These are phyloP conservation scores for Tilletia caries DNA, from an alignment of 1,284 basidiomycete species.

Conservation along the genomic window DNA sequence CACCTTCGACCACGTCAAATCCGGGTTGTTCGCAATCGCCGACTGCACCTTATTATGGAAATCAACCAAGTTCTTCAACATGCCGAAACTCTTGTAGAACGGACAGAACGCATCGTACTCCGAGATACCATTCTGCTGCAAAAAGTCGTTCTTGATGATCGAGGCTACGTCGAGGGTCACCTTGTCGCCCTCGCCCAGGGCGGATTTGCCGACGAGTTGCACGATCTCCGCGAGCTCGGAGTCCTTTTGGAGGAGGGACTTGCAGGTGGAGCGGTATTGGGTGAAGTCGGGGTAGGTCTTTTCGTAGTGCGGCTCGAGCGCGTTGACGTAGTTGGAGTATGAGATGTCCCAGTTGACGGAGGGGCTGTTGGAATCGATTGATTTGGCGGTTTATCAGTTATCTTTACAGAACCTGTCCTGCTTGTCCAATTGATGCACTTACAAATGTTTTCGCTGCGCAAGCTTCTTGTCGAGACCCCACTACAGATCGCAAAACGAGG, in stretches of 20 bases:
- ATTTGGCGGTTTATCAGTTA: background rate
- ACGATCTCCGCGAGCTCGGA: conserved; percentile 98
- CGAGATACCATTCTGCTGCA: conserved; percentile 98
- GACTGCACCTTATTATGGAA: conserved; percentile 87
- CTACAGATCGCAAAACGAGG: background rate
- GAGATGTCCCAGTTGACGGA: conserved; percentile 99
- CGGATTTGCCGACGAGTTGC: conserved; percentile 96
- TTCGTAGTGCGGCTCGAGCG: conserved; percentile 92
- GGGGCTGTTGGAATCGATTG: conserved; percentile 58
- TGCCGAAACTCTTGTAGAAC: conserved; percentile 72
- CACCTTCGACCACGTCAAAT: conserved; percentile 87
- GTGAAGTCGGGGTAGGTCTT: conserved; percentile 82
- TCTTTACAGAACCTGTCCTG: background rate
- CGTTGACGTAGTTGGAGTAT: conserved; percentile 96
- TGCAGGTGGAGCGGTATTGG: conserved; percentile 82
- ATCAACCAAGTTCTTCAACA: conserved; percentile 93
- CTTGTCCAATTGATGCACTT: background rate
- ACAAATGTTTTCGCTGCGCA: conserved; percentile 91
- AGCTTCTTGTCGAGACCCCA: conserved; percentile 74
- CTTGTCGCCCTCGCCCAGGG: conserved; percentile 95
- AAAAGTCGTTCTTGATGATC: conserved; percentile 91
- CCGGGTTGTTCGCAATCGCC: conserved; percentile 67
- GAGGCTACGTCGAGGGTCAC: conserved; percentile 95
- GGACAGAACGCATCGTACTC: conserved; percentile 97
- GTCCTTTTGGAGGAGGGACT: conserved; percentile 97